Evolutionary conservation across 495 filamentous ascomycete genomes (phyloP), one percentile per base, ranked within the genome.

Genomic region (Letharia lupina): DNA sequence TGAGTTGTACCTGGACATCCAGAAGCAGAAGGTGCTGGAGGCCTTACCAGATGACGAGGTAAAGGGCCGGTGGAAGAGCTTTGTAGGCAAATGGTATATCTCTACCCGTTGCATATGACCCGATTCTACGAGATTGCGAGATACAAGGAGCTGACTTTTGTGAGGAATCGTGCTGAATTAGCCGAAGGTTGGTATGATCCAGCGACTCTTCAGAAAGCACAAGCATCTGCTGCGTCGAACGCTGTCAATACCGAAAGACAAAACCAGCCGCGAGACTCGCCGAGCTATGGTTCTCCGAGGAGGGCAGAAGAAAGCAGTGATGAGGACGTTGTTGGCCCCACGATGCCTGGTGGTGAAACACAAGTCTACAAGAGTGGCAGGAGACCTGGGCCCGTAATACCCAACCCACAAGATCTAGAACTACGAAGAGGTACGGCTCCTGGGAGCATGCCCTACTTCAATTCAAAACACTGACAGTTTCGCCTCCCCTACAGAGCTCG

Each of bases 161-260:
- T 74, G 76, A 91, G 89, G 89, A 98, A 98, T 79, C 87, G 85
- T 73, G 91, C 89, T 77, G 92, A 96, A 80, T 80, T 98, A 63
- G 89, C 91, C 3, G 87, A 91, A 75, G 91, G 92, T 35, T 98
- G 94, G 93, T 98, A 98, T 74, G 89, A 92, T 69, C 88, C 91
- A 31, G 77, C 75, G 69, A 86, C 81, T 3, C 78, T 87, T 31
- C 73, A 80, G 48, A 83, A 81, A 61, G 83, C 83, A n/a, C 73
- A 75, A 42, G 69, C 67, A 68, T 72, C 66, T 64, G 40, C 65
- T 42, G 65, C 63, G 23, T 45, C 28, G 50, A 62, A 45, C 67
- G 67, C 68, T 48, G 68, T 31, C 62, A 47, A 61, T 18, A 68
- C 59, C 13, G 68, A 33, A 56, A 47, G 35, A 45, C 62, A 13